A percentile compares a stretch with the other conserved stretches of the same genome.
phyloP scores from a whole-genome alignment of 192 early-diverging fungal genomes.

The Phlyctochytrium planicorne region DNA sequence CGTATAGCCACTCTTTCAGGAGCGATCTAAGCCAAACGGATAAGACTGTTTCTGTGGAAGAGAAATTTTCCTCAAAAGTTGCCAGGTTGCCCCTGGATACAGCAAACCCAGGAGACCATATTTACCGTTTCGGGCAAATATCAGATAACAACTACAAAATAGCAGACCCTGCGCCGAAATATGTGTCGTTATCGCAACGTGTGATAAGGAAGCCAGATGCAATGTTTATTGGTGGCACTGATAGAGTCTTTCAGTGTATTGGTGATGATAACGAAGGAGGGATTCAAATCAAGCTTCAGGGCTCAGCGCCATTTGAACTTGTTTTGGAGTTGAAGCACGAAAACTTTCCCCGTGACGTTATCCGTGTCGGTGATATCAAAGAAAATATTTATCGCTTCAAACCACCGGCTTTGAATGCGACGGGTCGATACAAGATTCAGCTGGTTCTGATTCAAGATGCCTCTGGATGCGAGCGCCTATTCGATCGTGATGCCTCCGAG shows the following conservation, averaged over 20 bases:
- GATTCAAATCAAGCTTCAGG: constrained; percentile 34
- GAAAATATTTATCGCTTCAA: constrained; percentile 23
- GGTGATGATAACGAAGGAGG: constrained; percentile 30
- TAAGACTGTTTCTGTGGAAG: too few species aligned
- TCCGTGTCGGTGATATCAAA: constrained; percentile 25
- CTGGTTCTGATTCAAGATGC: constrained; percentile 38
- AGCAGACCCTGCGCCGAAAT: background rate
- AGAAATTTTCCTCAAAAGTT: constrained; percentile 18
- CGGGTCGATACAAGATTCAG: constrained; percentile 41
- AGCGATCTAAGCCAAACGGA: too few species aligned
- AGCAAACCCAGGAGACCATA: constrained; percentile 33
- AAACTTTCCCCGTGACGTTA: constrained; percentile 30
- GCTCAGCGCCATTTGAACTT: constrained; percentile 39
- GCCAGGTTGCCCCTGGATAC: constrained; percentile 33
- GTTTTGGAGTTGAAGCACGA: constrained; percentile 44
- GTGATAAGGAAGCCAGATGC: constrained; percentile 41
- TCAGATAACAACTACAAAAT: constrained; percentile 47
- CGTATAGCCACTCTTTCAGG: constrained; percentile 24
- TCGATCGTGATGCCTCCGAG: constrained; percentile 19
- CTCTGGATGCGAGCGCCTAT: constrained; percentile 36
- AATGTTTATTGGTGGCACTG: constrained; percentile 30
- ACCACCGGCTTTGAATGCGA: constrained; percentile 24
- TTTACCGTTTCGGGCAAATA: constrained; percentile 34
- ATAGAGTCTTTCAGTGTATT: constrained; percentile 40
- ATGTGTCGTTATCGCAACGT: constrained; percentile 14